Percentiles rank a stretch among this genome's conserved stretches.
These are phyloP conservation scores for Fusarium sp. DNA, from an alignment of 2,329 filamentous ascomycete genomes.

Conservation along the genomic window DNA sequence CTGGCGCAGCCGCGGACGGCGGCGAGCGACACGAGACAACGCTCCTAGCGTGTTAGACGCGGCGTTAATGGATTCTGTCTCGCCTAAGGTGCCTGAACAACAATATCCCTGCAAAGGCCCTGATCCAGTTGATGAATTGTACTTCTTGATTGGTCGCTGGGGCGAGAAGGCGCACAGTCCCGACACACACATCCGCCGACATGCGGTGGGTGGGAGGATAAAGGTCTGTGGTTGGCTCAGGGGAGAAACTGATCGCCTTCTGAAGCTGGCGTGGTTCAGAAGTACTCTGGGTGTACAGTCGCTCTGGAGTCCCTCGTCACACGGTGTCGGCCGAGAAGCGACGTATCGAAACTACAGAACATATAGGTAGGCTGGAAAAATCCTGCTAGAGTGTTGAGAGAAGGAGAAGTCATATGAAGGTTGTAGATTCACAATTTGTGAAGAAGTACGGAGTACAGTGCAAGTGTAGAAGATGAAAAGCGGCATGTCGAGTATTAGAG, in stretches of 20 bases:
- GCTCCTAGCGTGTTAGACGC: constrained; percentile 51
- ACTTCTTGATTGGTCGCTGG: constrained; percentile 39
- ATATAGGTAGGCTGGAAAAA: no score
- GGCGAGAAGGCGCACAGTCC: constrained; percentile 40
- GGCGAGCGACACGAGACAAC: constrained; percentile 48
- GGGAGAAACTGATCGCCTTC: constrained; percentile 17
- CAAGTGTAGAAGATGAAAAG: constrained; percentile 12
- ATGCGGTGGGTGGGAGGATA: constrained; percentile 34
- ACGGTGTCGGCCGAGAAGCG: neutral
- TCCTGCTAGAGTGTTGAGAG: neutral
- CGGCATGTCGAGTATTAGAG: neutral
- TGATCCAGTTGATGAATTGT: constrained; percentile 3
- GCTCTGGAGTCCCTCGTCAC: neutral
- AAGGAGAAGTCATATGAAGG: neutral
- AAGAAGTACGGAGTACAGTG: neutral
- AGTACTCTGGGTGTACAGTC: neutral
- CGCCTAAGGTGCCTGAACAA: constrained; percentile 40
- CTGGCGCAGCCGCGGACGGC: constrained; percentile 50
- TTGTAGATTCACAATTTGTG: constrained; percentile 4
- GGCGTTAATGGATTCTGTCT: constrained; percentile 50
- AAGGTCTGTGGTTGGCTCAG: constrained; percentile 29
- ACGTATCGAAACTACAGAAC: neutral
- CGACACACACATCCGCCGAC: constrained; percentile 44
- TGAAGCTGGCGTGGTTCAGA: constrained; percentile 19
- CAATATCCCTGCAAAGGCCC: constrained; percentile 27